These are phyloP conservation scores for Suhomyces kilbournensis DNA, from an alignment of 805 yeast genomes.

Conservation along the genomic window DNA sequence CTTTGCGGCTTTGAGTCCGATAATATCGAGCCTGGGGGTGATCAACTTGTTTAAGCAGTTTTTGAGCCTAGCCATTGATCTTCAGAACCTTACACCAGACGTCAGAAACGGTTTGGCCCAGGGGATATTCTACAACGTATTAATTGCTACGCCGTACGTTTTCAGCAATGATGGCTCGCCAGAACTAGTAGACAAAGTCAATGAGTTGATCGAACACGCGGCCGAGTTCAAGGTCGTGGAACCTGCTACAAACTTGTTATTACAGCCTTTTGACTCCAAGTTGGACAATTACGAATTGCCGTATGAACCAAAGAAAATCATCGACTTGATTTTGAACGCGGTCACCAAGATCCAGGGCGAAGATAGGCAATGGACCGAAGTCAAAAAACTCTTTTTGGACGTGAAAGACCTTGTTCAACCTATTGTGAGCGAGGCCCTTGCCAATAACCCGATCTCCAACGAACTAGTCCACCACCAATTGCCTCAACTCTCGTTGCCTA, in stretches of 20 bases:
- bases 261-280: constrained; percentile 39
- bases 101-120: constrained; percentile 61
- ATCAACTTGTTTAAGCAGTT: constrained; percentile 50
- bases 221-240: constrained; percentile 32
- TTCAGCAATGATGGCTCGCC: constrained; percentile 41
- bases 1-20: constrained; percentile 61
- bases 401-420: constrained; percentile 31
- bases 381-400: constrained; percentile 29
- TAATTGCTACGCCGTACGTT: constrained; percentile 64
- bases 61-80: constrained; percentile 51
- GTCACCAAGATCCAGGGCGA: constrained; percentile 29
- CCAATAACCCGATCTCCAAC: constrained; percentile 35
- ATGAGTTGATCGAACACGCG: constrained; percentile 48
- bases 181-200: constrained; percentile 32
- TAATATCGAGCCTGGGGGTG: constrained; percentile 47
- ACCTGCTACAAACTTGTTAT: constrained; percentile 14
- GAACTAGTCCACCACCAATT: constrained; percentile 39
- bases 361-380: constrained; percentile 39
- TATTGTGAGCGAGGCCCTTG: constrained; percentile 30
- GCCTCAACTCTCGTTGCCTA: constrained; percentile 39
- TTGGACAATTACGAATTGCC: constrained; percentile 39
- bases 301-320: constrained; percentile 48
- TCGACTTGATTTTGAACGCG: constrained; percentile 53
- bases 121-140: constrained; percentile 58
- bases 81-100: constrained; percentile 39